A percentile compares a stretch with the other conserved stretches of the same genome.
phyloP scores from a whole-genome alignment of 352 stramenopile genomes.

The Pythium sukuiense region DNA sequence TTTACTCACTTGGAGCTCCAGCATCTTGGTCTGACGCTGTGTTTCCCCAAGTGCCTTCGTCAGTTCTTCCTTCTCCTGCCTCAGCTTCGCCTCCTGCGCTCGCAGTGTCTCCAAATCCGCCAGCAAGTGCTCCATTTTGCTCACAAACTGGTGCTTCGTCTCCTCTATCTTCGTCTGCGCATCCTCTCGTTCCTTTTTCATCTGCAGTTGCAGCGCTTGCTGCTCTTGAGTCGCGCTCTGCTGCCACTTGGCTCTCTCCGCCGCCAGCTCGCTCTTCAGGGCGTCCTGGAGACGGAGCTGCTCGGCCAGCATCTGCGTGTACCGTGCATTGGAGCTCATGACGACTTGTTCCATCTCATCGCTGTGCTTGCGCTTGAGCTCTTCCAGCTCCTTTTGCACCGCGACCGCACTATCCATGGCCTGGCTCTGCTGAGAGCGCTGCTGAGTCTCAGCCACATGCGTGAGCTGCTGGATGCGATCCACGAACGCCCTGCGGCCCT shows the following conservation, averaged over 20 bases:
- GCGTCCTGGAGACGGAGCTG: constrained; percentile 66
- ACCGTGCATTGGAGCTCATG: constrained; percentile 67
- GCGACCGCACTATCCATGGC: constrained; percentile 12
- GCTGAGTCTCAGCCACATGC: constrained; percentile 30
- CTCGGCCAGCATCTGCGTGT: constrained; percentile 70
- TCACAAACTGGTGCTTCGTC: constrained; percentile 54
- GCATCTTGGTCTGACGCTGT: constrained; percentile 33
- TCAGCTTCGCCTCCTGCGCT: constrained; percentile 45
- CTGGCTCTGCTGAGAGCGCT: constrained; percentile 27
- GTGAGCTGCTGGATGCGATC: constrained; percentile 44
- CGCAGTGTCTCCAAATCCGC: constrained; percentile 48
- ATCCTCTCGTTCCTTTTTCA: constrained; percentile 27
- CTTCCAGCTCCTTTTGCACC: constrained; percentile 28
- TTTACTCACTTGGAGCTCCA: constrained; percentile 50
- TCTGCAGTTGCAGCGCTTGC: constrained; percentile 29
- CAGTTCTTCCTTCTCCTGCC: constrained; percentile 54
- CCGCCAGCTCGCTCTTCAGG: constrained; percentile 24
- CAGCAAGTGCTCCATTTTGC: constrained; percentile 65
- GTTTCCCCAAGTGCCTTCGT: constrained; percentile 37
- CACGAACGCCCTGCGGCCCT: constrained; percentile 40
- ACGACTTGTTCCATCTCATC: constrained; percentile 70
- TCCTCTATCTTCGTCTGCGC: constrained; percentile 37
- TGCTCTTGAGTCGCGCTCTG: constrained; percentile 8
- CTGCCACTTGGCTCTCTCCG: constrained; percentile 25
- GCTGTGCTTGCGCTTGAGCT: constrained; percentile 39